These are phyloP conservation scores for Arthromyces matolae DNA, from an alignment of 768 basidiomycete genomes.

Conservation along the genomic window DNA sequence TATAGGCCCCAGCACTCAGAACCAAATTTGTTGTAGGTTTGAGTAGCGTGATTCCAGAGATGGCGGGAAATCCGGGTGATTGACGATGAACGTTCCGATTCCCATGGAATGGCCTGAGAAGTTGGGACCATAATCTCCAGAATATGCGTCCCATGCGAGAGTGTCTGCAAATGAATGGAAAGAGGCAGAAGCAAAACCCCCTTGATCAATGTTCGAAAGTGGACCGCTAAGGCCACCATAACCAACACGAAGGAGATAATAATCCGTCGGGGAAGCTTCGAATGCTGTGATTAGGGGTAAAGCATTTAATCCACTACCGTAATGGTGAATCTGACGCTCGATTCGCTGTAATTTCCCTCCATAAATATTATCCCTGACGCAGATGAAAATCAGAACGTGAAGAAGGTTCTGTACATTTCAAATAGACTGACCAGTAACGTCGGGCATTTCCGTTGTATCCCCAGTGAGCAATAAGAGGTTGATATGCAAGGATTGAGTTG, in stretches of 20 bases:
- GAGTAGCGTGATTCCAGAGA: slow-evolving; percentile 36
- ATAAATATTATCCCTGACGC: slow-evolving; percentile 50
- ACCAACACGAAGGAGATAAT: slow-evolving; percentile 49
- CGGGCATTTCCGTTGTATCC: slow-evolving; percentile 59
- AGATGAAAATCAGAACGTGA: slow-evolving; percentile 3
- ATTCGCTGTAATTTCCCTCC: slow-evolving; percentile 52
- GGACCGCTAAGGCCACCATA: slow-evolving; percentile 52
- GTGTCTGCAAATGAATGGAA: slow-evolving; percentile 60
- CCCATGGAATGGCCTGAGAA: slow-evolving; percentile 54
- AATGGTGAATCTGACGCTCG: slow-evolving; percentile 58
- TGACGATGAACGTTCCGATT: slow-evolving; percentile 43
- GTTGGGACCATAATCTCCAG: slow-evolving; percentile 59
- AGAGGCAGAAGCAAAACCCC: slow-evolving; percentile 55
- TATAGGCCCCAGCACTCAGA: slow-evolving; percentile 44
- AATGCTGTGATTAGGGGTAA: slow-evolving; percentile 50
- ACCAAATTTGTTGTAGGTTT: slow-evolving; percentile 34
- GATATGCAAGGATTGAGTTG: slow-evolving; percentile 55
- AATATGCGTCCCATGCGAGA: slow-evolving; percentile 54
- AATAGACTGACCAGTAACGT: slow-evolving; percentile 44
- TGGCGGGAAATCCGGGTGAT: slow-evolving; percentile 46
- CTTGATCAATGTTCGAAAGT: slow-evolving; percentile 52
- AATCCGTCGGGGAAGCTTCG: slow-evolving; percentile 42
- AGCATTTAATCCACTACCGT: slow-evolving; percentile 53
- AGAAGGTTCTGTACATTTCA: neutral
- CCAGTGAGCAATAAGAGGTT: slow-evolving; percentile 57